Conservation (phyloP, 2,329 filamentous ascomycete genomes). For the Coniella lustricola region DNA sequence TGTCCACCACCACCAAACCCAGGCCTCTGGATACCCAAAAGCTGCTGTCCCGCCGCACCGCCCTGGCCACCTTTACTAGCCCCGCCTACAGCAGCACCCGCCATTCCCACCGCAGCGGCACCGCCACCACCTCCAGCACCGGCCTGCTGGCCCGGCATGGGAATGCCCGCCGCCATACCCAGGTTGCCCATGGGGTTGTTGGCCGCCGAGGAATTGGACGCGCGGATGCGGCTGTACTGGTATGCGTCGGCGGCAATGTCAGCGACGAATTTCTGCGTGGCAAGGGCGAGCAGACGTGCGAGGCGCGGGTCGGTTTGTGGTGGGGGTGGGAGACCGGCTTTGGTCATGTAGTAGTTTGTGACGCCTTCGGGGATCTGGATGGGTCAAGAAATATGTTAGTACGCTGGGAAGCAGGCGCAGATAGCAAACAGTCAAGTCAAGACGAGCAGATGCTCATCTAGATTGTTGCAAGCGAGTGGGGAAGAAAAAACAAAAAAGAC, state of each 20-base stretch:
- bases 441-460: too few species aligned
- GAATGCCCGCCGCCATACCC: conserved; percentile 65
- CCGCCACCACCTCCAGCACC: conserved; percentile 31
- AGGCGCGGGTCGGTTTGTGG: conserved; percentile 86
- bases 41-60: conserved; percentile 20
- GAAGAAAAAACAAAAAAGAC: not conserved
- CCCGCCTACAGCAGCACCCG: not conserved
- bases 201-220: conserved; percentile 77
- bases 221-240: conserved; percentile 92
- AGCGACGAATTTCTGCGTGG: conserved; percentile 98
- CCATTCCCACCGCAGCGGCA: not conserved
- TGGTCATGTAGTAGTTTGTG: conserved; percentile 95
- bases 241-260: conserved; percentile 97
- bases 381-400: not conserved
- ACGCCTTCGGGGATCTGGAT: conserved; percentile 89
- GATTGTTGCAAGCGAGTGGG: too few species aligned
- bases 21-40: conserved; percentile 67
- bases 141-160: conserved; percentile 49
- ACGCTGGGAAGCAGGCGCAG: too few species aligned
- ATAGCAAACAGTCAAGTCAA: too few species aligned
- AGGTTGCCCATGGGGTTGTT: conserved; percentile 90
- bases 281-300: conserved; percentile 85
- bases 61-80: not conserved
- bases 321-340: conserved; percentile 87
- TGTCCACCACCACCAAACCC: conserved; percentile 84